These are phyloP conservation scores for Conidiobolus incongruus DNA, from an alignment of 371 early-diverging fungal genomes.

Conservation along the genomic window DNA sequence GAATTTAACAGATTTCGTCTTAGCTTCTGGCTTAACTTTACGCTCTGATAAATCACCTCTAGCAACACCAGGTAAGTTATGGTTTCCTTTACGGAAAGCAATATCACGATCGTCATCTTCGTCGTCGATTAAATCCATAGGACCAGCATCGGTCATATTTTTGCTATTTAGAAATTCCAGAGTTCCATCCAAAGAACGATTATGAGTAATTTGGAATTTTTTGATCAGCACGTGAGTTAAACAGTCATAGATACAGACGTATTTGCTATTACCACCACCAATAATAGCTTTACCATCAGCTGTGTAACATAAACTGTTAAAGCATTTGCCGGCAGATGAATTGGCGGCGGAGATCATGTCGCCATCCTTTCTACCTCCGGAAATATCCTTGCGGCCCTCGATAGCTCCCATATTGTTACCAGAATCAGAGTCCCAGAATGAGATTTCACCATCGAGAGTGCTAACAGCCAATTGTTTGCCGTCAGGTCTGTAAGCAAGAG, in stretches of 20 bases:
- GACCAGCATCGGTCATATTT: slow-evolving; percentile 87
- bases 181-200: slow-evolving; percentile 81
- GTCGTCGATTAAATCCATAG: slow-evolving; percentile 58
- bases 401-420: slow-evolving; percentile 44
- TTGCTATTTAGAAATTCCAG: slow-evolving; percentile 69
- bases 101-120: slow-evolving; percentile 35
- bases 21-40: slow-evolving; percentile 45
- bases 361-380: slow-evolving; percentile 54
- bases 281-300: slow-evolving; percentile 79
- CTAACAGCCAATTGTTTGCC: slow-evolving; percentile 66
- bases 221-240: slow-evolving; percentile 47
- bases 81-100: slow-evolving; percentile 66
- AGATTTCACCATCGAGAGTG: slow-evolving; percentile 79
- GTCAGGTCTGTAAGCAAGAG: slow-evolving; percentile 77
- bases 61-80: slow-evolving; percentile 72
- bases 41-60: slow-evolving; percentile 66
- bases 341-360: slow-evolving; percentile 65
- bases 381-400: slow-evolving; percentile 84
- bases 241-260: slow-evolving; percentile 86
- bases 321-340: slow-evolving; percentile 59
- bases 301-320: slow-evolving; percentile 81
- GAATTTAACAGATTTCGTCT: slow-evolving; percentile 67
- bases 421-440: slow-evolving; percentile 70
- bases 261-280: slow-evolving; percentile 85
- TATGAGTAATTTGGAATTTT: slow-evolving; percentile 75